These are phyloP conservation scores for Monosporozyma unispora DNA, from an alignment of 805 yeast species.

Conservation along the genomic window DNA sequence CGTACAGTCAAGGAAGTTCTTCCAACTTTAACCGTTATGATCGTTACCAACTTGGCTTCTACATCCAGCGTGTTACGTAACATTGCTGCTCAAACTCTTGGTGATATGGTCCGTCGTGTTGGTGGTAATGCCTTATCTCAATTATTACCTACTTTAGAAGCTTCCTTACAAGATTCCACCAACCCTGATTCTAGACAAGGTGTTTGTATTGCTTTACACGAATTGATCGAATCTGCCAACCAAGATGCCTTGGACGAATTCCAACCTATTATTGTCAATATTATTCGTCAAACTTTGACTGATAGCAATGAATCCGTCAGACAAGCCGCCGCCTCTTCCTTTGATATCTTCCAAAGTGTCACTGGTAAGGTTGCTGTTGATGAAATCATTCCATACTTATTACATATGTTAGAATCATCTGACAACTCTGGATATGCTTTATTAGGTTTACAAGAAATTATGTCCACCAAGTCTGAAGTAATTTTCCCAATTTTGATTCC, in stretches of 20 bases:
- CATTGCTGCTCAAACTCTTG: conserved; percentile 88
- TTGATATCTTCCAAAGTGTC: conserved; percentile 75
- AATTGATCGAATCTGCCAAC: conserved; percentile 68
- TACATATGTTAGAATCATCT: conserved; percentile 54
- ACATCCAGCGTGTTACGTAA: conserved; percentile 67
- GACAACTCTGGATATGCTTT: conserved; percentile 66
- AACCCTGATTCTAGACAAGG: conserved; percentile 91
- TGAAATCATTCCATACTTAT: conserved; percentile 75
- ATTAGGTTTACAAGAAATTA: conserved; percentile 80
- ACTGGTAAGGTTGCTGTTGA: conserved; percentile 83
- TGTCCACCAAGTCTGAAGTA: conserved; percentile 81
- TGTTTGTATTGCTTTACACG: conserved; percentile 87
- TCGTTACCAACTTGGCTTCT: conserved; percentile 79
- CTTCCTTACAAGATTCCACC: conserved; percentile 44
- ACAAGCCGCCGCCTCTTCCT: conserved; percentile 84
- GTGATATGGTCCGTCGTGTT: conserved; percentile 89
- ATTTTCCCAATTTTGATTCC: conserved; percentile 93
- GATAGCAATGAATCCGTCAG: conserved; percentile 70
- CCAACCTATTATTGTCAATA: conserved; percentile 60
- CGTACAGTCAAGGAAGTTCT: conserved; percentile 86
- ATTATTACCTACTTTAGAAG: conserved; percentile 75
- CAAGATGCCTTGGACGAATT: conserved; percentile 51
- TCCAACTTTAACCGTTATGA: conserved; percentile 69
- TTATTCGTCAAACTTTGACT: conserved; percentile 69
- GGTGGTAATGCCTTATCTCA: conserved; percentile 81